Evolutionary conservation across 495 filamentous ascomycete species (phyloP), one percentile per base, ranked within the genome.

Genomic region (Annulohypoxylon stygium): DNA sequence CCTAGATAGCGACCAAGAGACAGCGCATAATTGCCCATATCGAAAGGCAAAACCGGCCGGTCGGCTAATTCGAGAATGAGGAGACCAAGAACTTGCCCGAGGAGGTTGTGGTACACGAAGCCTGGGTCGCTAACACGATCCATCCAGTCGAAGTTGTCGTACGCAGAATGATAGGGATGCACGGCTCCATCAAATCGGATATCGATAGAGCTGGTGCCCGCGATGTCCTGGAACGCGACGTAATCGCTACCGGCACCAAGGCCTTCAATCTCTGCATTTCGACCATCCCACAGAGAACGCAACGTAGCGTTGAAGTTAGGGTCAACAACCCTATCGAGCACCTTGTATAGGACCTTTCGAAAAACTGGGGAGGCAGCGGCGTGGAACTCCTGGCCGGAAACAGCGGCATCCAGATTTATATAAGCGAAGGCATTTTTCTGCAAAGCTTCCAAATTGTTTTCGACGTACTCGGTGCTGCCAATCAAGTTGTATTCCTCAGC

Each of bases 401-500:
- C 92, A 34, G 90, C 95, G n/a, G 90, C 86, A 75, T 95, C 97
- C 51, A 99, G 90, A 77, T 99, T 99, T 69, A 99, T 83, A 78
- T 99, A 99, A 6, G 93, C 95, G 57, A 93, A 87, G 0, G 90
- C 93, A 18, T 94, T 83, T 51, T 84, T 85, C 37, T 88, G 90
- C 8, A 98, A 86, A 83, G 87, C 88, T 0, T 93, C 90, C 0
- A 97, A 83, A 67, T 97, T 92, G 48, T 97, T 93, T 82, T 99
- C 96, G 41, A 98, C 95, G 73, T 93, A 94, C 78, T 99, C 97
- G 20, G 97, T 98, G 9, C 93, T 96, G 12, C 96, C 96, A 61
- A 98, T 94, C 37, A 95, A 79, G 79, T 98, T 98, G 81, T 97
- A 98, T 79, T 95, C 93, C 74, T 91, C 91, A 33, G 86, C 96